A percentile compares a stretch with the other conserved stretches of the same genome.
Evolutionary conservation across 495 filamentous ascomycete species (phyloP).

Genomic region (Acidiella bohemica): DNA sequence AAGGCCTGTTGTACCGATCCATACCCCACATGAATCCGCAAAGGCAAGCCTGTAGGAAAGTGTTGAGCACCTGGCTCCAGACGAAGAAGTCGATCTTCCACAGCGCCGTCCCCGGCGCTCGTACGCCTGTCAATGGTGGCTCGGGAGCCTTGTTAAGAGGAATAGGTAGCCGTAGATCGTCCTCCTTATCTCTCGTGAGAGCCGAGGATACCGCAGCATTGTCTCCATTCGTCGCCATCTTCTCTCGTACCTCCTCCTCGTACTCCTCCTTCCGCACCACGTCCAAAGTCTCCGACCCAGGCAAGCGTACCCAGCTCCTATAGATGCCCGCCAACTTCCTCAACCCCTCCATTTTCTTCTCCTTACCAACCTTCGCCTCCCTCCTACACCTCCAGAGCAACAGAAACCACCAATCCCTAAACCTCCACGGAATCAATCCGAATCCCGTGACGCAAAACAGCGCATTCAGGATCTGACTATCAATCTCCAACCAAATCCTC

Average conservation of each 20-base stretch:
- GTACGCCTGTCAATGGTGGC: conserved; percentile 46
- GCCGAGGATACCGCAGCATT: not conserved
- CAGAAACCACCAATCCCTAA: conserved; percentile 63
- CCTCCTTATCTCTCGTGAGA: not conserved
- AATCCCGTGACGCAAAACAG: conserved; percentile 83
- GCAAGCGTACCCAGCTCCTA: conserved; percentile 54
- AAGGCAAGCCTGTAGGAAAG: conserved; percentile 55
- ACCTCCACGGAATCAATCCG: conserved; percentile 72
- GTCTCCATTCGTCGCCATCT: not conserved
- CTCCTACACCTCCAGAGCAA: conserved; percentile 43
- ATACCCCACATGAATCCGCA: conserved; percentile 70
- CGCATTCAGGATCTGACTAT: conserved; percentile 72
- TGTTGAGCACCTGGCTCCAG: conserved; percentile 62
- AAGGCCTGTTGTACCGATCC: conserved; percentile 55
- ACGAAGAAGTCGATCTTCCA: conserved; percentile 77
- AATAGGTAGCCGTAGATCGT: conserved; percentile 38
- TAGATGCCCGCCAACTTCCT: conserved; percentile 53
- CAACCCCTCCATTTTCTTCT: conserved; percentile 39
- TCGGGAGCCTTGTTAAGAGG: conserved; percentile 42
- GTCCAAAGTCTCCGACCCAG: conserved; percentile 35
- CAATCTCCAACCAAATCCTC: conserved; percentile 70
- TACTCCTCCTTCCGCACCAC: conserved; percentile 9
- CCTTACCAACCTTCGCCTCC: conserved; percentile 3
- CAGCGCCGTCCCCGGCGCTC: conserved; percentile 47
- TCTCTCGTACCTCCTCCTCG: too few species aligned